Evolutionary conservation across 2,329 filamentous ascomycete species (phyloP).

Genomic region (Clonostachys rosea): DNA sequence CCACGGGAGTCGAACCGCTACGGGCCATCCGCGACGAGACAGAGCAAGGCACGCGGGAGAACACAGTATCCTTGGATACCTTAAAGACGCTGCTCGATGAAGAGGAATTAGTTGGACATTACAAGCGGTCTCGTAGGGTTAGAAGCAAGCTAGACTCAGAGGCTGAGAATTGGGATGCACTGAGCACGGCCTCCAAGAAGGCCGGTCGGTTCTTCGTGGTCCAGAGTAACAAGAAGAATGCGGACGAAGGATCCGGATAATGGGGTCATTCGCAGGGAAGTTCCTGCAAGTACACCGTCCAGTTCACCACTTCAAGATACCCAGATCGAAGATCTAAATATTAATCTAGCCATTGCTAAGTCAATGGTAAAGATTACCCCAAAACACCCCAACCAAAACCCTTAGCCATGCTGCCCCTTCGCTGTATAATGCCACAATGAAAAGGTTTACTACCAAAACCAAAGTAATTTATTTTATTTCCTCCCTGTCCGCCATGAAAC

Average conservation of each 20-base stretch:
- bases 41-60: slow-evolving; percentile 50
- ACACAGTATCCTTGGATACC: slow-evolving; percentile 53
- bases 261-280: too few species aligned
- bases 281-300: too few species aligned
- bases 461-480: too few species aligned
- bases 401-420: too few species aligned
- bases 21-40: slow-evolving; percentile 81
- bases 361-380: too few species aligned
- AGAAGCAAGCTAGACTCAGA: slow-evolving; percentile 30
- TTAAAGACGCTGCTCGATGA: slow-evolving; percentile 50
- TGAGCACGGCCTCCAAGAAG: slow-evolving; percentile 59
- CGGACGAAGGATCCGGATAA: not conserved
- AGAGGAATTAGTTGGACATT: slow-evolving; percentile 59
- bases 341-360: too few species aligned
- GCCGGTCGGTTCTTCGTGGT: slow-evolving; percentile 76
- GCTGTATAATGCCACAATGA: too few species aligned
- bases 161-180: slow-evolving; percentile 65
- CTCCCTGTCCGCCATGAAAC: too few species aligned
- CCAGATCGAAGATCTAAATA: too few species aligned
- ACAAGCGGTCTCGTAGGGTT: slow-evolving; percentile 34
- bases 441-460: too few species aligned
- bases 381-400: too few species aligned
- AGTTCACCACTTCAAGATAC: too few species aligned
- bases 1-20: slow-evolving; percentile 66
- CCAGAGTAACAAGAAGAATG: slow-evolving; percentile 45